Evolutionary conservation across 176 grass and related monocot genomes (phyloP), one percentile per base, ranked within the genome.

Genomic region (Carex pumila): DNA sequence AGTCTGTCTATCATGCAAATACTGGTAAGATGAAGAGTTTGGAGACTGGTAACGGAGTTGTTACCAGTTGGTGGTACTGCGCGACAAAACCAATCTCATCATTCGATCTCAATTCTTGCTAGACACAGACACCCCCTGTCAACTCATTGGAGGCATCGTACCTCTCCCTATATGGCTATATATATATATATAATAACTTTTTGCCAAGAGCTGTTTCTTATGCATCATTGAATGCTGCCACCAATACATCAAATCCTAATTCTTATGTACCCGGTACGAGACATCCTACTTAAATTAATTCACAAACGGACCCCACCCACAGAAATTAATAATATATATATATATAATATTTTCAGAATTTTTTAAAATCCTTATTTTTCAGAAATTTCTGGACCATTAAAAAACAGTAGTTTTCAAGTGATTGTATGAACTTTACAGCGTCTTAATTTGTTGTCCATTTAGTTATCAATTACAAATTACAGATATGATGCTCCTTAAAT

Each of bases 171-270:
- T 25, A 25, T 25, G 25, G 25, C 36, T 37, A 37, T 4, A 4
- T 39, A 39, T 37, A 37, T 4, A 4, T 39, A 39, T 39, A 39
- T 39, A 53, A 74, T 53, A 53, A 5, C 2, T 74, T 74, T 25
- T 52, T 50, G 70, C 45, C 43, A 73, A 25, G 43, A 6, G 9
- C 22, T 73, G 70, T 73, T 73, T 50, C 66, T 69, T 21, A 31
- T 65, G 60, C 58, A 82, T 82, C 66, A 82, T 82, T 66, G 36
- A 37, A 50, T 63, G 18, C 30, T 63, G 36, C 30, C 31, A 82
- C 79, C 55, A 82, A 82, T 19, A 82, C 61, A 82, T 81, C 79
- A 66, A 82, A 82, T 82, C 79, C 19, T 8, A 74, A 7, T 74
- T 52, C 19, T 53, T 19, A 74, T 74, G 5, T 14, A 22, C 19